Evolutionary conservation across 2,329 filamentous ascomycete genomes (phyloP).

Genomic region (Moelleriella libera): DNA sequence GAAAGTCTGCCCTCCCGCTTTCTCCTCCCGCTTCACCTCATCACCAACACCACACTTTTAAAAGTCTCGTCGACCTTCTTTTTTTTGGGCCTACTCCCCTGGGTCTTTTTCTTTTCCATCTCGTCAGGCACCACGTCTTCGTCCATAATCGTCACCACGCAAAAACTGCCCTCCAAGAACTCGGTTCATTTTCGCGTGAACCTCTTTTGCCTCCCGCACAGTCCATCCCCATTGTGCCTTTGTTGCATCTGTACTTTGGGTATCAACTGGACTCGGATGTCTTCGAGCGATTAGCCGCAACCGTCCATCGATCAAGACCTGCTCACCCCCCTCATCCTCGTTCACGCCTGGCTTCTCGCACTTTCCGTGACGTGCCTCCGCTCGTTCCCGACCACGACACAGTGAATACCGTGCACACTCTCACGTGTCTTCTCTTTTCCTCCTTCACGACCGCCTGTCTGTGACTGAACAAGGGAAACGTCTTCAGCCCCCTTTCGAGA

Average conservation of each 20-base stretch:
- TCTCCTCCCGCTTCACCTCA: constrained; percentile 5
- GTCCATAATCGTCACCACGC: constrained; percentile 10
- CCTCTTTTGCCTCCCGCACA: constrained; percentile 15
- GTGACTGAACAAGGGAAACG: not conserved
- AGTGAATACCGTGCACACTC: not conserved
- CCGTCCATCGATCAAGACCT: not conserved
- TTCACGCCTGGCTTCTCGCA: not conserved
- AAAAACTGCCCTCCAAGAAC: constrained; percentile 6
- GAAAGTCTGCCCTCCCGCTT: constrained; percentile 4
- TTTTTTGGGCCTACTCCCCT: constrained; percentile 11
- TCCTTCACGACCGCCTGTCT: constrained; percentile 7
- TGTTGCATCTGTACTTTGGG: constrained; percentile 4
- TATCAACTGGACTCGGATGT: constrained; percentile 2
- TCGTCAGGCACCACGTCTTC: constrained; percentile 11
- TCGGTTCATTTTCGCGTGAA: constrained; percentile 7
- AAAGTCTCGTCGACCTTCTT: constrained; percentile 6
- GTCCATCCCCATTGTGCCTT: constrained; percentile 6
- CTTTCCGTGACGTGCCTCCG: not conserved
- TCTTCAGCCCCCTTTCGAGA: not conserved
- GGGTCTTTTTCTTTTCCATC: constrained; percentile 9
- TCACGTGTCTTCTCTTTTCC: constrained; percentile 12
- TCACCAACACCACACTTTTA: constrained; percentile 5
- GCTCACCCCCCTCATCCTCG: too few relatives aligned
- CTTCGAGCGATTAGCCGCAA: not conserved
- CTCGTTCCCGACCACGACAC: not conserved